A percentile compares a stretch with the other conserved stretches of the same genome.
These are phyloP conservation scores for Gautieria morchelliformis DNA, from an alignment of 768 basidiomycete genomes.

Conservation along the genomic window DNA sequence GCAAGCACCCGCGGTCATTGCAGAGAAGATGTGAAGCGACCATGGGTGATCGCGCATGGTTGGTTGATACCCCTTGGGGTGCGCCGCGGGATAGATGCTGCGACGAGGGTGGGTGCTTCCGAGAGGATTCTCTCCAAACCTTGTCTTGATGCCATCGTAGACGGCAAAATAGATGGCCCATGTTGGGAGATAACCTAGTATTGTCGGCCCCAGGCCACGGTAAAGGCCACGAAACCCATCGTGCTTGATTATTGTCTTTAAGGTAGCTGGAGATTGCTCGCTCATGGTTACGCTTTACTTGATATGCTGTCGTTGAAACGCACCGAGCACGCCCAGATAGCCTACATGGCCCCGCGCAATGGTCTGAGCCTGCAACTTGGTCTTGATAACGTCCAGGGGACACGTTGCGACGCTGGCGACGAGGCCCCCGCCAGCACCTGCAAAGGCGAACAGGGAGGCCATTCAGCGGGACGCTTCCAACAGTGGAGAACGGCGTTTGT, in stretches of 20 bases:
- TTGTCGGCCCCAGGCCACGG: conserved; percentile 93
- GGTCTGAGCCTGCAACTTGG: conserved; percentile 91
- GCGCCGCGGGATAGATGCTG: conserved; percentile 61
- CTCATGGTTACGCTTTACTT: not conserved
- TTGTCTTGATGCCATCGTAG: conserved; percentile 89
- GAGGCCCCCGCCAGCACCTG: conserved; percentile 93
- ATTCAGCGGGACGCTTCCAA: conserved; percentile 1
- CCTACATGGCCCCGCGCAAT: conserved; percentile 55
- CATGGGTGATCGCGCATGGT: conserved; percentile 73
- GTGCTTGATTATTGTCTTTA: conserved; percentile 44
- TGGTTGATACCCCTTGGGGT: conserved; percentile 80
- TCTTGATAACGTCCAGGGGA: conserved; percentile 96
- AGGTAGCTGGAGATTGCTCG: conserved; percentile 33
- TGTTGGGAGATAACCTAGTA: conserved; percentile 93
- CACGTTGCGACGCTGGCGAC: conserved; percentile 91
- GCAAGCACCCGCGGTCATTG: conserved; percentile 90
- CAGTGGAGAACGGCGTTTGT: not conserved
- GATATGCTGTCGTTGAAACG: conserved; percentile 16
- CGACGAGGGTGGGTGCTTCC: conserved; percentile 18
- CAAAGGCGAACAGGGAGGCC: conserved; percentile 19
- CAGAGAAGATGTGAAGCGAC: conserved; percentile 84
- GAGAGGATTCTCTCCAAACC: conserved; percentile 60
- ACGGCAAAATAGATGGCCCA: conserved; percentile 99
- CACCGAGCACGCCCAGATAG: conserved; percentile 73
- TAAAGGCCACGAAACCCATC: conserved; percentile 87